Percentiles rank a stretch among this genome's conserved stretches.
Conservation (phyloP, 139 green algal species). For the Chlamydomonas schloesseri region DNA sequence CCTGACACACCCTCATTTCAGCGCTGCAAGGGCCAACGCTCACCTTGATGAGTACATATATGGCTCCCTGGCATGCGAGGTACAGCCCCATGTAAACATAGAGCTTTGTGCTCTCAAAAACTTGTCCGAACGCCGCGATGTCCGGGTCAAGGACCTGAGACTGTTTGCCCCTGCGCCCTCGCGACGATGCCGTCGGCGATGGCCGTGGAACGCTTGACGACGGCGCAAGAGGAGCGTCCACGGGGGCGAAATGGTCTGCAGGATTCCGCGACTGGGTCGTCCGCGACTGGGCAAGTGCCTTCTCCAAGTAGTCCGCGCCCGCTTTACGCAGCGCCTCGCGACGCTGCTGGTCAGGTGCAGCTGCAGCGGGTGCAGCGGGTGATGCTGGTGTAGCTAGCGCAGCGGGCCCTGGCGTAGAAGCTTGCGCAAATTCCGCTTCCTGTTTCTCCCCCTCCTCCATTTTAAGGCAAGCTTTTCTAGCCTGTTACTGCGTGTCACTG, state of each 20-base stretch:
- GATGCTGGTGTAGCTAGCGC: neutral
- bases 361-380: neutral
- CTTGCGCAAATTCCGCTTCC: no score
- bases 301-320: conserved; percentile 23
- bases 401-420: neutral
- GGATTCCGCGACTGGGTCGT: neutral
- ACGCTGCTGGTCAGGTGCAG: neutral
- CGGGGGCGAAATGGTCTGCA: conserved; percentile 21
- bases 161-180: neutral
- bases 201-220: no score
- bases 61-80: conserved; percentile 5
- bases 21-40: no score
- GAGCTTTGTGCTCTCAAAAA: conserved; percentile 40
- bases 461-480: no score
- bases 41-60: conserved; percentile 31
- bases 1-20: no score
- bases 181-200: no score
- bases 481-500: no score
- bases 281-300: conserved; percentile 7
- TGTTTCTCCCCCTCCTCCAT: no score
- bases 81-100: conserved; percentile 39
- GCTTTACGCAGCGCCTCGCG: conserved; percentile 24
- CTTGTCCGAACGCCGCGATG: conserved; percentile 16
- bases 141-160: conserved; percentile 11
- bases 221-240: neutral